phyloP scores from a whole-genome alignment of 192 early-diverging fungal species.

The Coemansia erecta region DNA sequence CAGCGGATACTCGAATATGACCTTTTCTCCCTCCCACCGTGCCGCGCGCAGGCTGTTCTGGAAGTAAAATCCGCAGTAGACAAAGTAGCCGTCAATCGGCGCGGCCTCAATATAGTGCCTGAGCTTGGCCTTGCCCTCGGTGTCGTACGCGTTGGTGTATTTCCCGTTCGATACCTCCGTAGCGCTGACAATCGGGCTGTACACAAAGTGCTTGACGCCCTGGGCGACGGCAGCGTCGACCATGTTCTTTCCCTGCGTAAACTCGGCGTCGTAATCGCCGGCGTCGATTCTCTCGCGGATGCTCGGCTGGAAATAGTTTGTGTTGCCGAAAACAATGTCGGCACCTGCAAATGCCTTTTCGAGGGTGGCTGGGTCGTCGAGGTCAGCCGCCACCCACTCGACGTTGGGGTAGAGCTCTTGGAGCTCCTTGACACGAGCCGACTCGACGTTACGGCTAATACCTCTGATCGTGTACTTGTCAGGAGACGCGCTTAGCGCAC shows the following conservation, averaged over 20 bases:
- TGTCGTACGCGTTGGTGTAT: constrained; percentile 3
- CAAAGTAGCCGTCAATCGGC: constrained; percentile 1
- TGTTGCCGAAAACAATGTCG: not conserved
- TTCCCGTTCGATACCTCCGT: constrained; percentile 21
- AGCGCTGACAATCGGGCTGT: constrained; percentile 21
- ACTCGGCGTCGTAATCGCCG: constrained; percentile 13
- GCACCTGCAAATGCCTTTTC: not conserved
- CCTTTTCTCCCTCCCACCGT: not conserved
- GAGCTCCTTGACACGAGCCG: not conserved
- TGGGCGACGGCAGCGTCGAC: constrained; percentile 32
- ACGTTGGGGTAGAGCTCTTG: not conserved
- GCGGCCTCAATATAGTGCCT: too few species aligned
- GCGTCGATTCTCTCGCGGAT: not conserved
- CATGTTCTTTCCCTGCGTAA: constrained; percentile 26
- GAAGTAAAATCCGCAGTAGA: constrained; percentile 4
- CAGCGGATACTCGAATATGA: not conserved
- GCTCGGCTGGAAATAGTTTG: not conserved
- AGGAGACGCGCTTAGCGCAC: not conserved
- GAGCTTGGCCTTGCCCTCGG: too few species aligned
- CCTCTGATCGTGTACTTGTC: not conserved
- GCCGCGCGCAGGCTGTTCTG: constrained; percentile 2
- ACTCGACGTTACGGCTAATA: too few species aligned
- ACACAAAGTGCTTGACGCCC: constrained; percentile 19
- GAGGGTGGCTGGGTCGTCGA: not conserved
- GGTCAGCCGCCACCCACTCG: not conserved